These are phyloP conservation scores for Phytophthora pluvialis DNA, from an alignment of 352 stramenopile species.

Conservation along the genomic window DNA sequence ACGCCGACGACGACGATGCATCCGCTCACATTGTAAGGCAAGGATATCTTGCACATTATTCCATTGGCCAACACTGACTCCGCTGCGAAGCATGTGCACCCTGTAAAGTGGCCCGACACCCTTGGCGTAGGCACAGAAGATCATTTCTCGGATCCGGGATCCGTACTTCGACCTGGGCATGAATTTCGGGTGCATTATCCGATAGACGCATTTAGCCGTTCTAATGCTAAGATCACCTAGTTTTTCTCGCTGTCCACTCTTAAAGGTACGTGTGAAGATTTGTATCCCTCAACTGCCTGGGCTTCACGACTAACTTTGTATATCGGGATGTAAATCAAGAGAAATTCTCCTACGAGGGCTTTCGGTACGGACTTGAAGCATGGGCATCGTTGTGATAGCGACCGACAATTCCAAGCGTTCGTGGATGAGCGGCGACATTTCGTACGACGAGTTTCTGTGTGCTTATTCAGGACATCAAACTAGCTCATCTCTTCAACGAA, in stretches of 20 bases:
- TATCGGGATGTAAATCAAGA: conserved; percentile 35
- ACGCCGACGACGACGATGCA: conserved; percentile 18
- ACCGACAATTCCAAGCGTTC: conserved; percentile 69
- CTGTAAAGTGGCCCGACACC: conserved; percentile 43
- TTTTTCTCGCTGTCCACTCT: conserved; percentile 64
- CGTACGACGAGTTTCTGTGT: conserved; percentile 81
- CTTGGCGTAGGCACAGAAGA: conserved; percentile 16
- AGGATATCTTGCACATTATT: conserved; percentile 57
- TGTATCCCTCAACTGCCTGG: too few species aligned
- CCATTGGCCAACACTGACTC: conserved; percentile 57
- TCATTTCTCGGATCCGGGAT: conserved; percentile 29
- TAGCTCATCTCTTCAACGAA: conserved; percentile 82
- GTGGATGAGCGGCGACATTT: conserved; percentile 76
- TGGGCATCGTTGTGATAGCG: conserved; percentile 68
- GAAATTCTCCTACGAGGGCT: conserved; percentile 69
- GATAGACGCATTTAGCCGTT: too few species aligned
- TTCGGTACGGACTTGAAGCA: conserved; percentile 67
- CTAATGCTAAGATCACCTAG: conserved; percentile 31
- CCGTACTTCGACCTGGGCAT: conserved; percentile 33
- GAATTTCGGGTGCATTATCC: too few species aligned
- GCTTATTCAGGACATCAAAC: conserved; percentile 88
- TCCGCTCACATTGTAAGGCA: conserved; percentile 59
- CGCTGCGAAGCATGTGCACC: conserved; percentile 63
- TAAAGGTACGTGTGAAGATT: conserved; percentile 34
- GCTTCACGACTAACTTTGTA: neutral